A percentile compares a stretch with the other conserved stretches of the same genome.
Conservation (phyloP, 2,329 filamentous ascomycete genomes). For the Cytospora mali region DNA sequence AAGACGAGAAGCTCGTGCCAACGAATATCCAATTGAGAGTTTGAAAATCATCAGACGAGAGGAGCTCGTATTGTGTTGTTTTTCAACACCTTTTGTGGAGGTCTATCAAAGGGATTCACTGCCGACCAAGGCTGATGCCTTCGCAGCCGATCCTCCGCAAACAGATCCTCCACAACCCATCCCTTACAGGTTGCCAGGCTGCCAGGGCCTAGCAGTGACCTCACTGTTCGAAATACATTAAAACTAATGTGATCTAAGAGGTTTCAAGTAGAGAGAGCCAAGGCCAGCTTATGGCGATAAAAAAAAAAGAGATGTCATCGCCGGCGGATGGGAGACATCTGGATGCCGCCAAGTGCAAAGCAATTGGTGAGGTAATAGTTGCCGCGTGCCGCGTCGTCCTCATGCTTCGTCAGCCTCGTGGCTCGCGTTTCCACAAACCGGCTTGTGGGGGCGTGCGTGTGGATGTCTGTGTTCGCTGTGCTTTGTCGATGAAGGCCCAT, state of each 20-base stretch:
- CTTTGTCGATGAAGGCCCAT: background rate
- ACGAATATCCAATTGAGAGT: slow-evolving; percentile 1
- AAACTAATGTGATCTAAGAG: background rate
- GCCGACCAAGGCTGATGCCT: slow-evolving; percentile 20
- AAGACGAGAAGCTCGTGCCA: slow-evolving; percentile 14
- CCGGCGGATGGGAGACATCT: background rate
- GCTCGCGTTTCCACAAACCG: background rate
- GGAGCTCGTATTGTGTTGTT: slow-evolving; percentile 21
- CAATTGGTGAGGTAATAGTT: background rate
- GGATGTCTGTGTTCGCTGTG: background rate
- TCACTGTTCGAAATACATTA: background rate
- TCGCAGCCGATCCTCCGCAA: background rate
- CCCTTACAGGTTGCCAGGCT: no score
- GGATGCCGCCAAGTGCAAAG: slow-evolving; percentile 7
- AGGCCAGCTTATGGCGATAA: background rate
- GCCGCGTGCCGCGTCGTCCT: no score
- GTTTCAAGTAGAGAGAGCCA: background rate
- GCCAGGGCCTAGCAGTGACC: no score
- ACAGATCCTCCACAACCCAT: background rate
- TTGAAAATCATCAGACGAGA: slow-evolving; percentile 1
- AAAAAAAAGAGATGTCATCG: background rate
- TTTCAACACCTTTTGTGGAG: background rate
- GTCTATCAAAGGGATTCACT: background rate
- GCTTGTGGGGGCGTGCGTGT: slow-evolving; percentile 1
- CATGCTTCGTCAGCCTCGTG: slow-evolving; percentile 20